These are phyloP conservation scores for Acanthamoeba culbertsoni DNA, from an alignment of 208 protist species.

Conservation along the genomic window DNA sequence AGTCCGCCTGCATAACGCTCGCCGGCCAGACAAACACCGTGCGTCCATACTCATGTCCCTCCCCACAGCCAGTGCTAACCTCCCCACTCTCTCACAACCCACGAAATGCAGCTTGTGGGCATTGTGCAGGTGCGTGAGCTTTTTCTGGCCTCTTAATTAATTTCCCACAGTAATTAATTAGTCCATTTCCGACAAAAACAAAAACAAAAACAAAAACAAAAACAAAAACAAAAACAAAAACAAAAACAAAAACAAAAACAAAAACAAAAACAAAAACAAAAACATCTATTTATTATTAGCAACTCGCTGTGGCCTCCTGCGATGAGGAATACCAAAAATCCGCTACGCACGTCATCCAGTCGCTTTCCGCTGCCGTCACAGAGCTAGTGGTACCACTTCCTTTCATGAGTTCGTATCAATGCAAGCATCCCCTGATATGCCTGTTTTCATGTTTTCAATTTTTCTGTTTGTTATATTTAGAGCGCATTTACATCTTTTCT, in stretches of 20 bases:
- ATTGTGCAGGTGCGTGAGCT: background rate
- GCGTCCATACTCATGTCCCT: background rate
- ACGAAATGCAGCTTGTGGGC: background rate
- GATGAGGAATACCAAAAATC: conserved; percentile 6
- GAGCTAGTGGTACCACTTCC: background rate
- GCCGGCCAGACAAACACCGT: conserved; percentile 38
- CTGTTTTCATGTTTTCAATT: too few species aligned
- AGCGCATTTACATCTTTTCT: background rate
- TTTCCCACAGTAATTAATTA: too few species aligned
- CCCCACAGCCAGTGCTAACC: too few species aligned
- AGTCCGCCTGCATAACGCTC: background rate
- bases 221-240: too few species aligned
- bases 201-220: too few species aligned
- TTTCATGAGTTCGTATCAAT: too few species aligned
- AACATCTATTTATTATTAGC: background rate
- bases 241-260: too few species aligned
- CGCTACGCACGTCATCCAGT: background rate
- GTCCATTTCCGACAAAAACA: too few species aligned
- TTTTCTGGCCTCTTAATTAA: too few species aligned
- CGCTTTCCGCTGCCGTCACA: background rate
- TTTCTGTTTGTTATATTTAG: background rate
- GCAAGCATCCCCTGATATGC: too few species aligned
- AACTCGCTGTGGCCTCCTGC: background rate
- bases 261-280: too few species aligned
- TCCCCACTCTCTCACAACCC: too few species aligned